Evolutionary conservation across 805 yeast species (phyloP), one percentile per base, ranked within the genome.

Genomic region (Metschnikowia sp.): DNA sequence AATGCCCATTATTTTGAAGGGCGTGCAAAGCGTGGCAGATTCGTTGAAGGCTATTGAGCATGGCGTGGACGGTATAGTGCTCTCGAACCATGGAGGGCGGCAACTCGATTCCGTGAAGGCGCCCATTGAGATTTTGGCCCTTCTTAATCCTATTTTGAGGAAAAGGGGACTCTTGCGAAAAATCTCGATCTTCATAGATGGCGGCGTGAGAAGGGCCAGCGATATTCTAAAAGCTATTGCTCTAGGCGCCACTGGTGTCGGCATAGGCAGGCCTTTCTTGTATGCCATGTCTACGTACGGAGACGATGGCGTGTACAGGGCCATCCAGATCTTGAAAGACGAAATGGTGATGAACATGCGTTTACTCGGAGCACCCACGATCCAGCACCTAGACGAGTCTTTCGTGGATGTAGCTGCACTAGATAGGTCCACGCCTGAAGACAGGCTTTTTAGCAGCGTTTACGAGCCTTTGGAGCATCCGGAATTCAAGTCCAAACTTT

Each of bases 221-320:
- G 95, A 87, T 60, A 67, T 87, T n/a, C 56, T 86, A 42, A 86
- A 87, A 59, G 92, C 94, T 0, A 62, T 87, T 11, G 82, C 88
- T 48, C 70, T 86, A 4, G 95, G 94, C 9, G 94, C 92, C 29
- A 80, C 76, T 49, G 88, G 87, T 3, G 82, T 79, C 3, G 94
- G 94, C 1, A 64, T 87, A 35, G 91, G 94, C 5, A 73, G 92
- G 47, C 88, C 91, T 2, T 83, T 86, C 63, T 62, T 86, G 32
- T 86, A 84, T 59, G 89, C 90, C 34, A 80, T 85, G 82, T 76
- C 87, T n/a, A 75, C 88, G 1, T 88, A 86, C 53, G 95, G 95
- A 10, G 88, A 80, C 55, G 82, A 72, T 7, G 96, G 95, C 31
- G 90, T 85, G 8, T 61, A 62, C 38, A 77, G 76, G 51, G 86